phyloP scores from a whole-genome alignment of 2,329 filamentous ascomycete genomes.

The Atkinsonella texensis region DNA sequence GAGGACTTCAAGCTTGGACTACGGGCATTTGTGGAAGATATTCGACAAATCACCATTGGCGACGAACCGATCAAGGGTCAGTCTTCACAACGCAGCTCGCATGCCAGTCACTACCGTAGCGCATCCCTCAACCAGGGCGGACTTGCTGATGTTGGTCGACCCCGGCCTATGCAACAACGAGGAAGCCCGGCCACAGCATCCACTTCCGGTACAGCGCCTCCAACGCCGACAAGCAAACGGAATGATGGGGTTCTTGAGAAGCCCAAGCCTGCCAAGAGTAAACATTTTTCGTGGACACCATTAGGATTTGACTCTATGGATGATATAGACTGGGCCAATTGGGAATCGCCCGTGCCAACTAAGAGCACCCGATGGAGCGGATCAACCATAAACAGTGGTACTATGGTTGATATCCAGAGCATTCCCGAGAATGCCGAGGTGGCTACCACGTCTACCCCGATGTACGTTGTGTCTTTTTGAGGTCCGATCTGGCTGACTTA shows the following conservation, averaged over 20 bases:
- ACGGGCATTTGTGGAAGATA: slow-evolving; percentile 90
- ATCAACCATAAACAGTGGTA: slow-evolving; percentile 36
- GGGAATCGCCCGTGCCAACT: slow-evolving; percentile 44
- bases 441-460: slow-evolving; percentile 24
- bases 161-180: slow-evolving; percentile 31
- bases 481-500: too few relatives aligned
- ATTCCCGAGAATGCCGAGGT: slow-evolving; percentile 38
- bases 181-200: slow-evolving; percentile 32
- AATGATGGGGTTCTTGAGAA: slow-evolving; percentile 17
- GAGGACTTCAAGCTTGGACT: slow-evolving; percentile 82
- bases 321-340: slow-evolving; percentile 53
- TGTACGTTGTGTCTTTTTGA: neutral
- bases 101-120: slow-evolving; percentile 3
- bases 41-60: slow-evolving; percentile 88
- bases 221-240: slow-evolving; percentile 20
- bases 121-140: slow-evolving; percentile 8
- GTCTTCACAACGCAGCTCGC: slow-evolving; percentile 10
- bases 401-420: slow-evolving; percentile 29
- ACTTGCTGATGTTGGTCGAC: slow-evolving; percentile 30
- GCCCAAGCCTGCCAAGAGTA: slow-evolving; percentile 30
- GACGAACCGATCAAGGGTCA: slow-evolving; percentile 67
- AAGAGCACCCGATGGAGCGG: slow-evolving; percentile 53
- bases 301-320: slow-evolving; percentile 44
- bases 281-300: slow-evolving; percentile 49
- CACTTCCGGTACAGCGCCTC: slow-evolving; percentile 15